phyloP scores from a whole-genome alignment of 2,329 filamentous ascomycete genomes.

The Bisporella sp. region DNA sequence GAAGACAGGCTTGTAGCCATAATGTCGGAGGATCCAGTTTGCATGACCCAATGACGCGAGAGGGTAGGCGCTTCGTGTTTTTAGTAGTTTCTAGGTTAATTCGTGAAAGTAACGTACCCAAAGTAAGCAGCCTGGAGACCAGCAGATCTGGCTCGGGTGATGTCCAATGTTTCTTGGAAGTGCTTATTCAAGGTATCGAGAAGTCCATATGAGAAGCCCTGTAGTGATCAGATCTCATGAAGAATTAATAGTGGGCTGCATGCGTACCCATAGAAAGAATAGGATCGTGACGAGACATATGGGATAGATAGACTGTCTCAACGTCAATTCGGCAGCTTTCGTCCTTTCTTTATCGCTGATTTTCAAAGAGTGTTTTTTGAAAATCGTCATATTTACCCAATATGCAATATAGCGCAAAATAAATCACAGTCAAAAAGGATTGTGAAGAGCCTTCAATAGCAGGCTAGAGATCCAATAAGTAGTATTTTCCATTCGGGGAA shows the following conservation, averaged over 20 bases:
- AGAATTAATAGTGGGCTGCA: conserved; percentile 32
- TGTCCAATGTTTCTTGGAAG: conserved; percentile 52
- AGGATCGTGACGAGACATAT: conserved; percentile 58
- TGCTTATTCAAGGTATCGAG: conserved; percentile 74
- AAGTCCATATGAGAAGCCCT: conserved; percentile 83
- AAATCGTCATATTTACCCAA: not conserved
- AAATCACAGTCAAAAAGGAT: too few species aligned
- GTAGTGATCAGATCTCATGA: conserved; percentile 26
- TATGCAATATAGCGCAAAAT: too few species aligned
- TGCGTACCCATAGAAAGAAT: conserved; percentile 55
- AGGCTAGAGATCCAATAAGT: too few species aligned
- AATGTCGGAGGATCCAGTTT: conserved; percentile 59
- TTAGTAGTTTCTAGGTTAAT: conserved; percentile 45
- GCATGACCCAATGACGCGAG: conserved; percentile 60
- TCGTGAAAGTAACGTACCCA: conserved; percentile 45
- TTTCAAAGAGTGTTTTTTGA: not conserved
- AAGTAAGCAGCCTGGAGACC: conserved; percentile 60
- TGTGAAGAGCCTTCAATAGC: too few species aligned
- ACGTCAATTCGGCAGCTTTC: conserved; percentile 52
- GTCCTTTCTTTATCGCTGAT: conserved; percentile 25
- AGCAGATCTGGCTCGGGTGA: conserved; percentile 52
- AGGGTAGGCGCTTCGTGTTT: conserved; percentile 64
- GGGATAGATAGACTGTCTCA: conserved; percentile 60
- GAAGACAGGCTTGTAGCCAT: conserved; percentile 58
- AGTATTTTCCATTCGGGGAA: too few species aligned